Evolutionary conservation across 768 basidiomycete genomes (phyloP).

Genomic region (Tricholoma bakamatsutake): DNA sequence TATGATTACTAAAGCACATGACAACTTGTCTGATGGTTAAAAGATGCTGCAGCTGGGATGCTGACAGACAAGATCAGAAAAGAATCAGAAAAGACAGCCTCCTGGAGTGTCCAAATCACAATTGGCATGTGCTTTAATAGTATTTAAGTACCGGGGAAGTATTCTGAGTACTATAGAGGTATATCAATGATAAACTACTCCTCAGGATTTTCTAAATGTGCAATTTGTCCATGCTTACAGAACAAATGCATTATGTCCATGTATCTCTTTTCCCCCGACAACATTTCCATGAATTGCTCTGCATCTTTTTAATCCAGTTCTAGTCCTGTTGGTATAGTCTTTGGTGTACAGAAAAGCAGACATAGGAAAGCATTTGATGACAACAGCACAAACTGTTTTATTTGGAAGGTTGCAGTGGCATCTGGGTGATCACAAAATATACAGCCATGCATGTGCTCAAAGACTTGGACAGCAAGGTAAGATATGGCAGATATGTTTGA

Average conservation of each 20-base stretch:
- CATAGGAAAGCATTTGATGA: background rate
- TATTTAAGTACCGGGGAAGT: background rate
- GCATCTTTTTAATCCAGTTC: no score
- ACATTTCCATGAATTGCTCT: no score
- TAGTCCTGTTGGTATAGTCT: no score
- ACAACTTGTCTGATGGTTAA: no score
- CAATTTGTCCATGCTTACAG: background rate
- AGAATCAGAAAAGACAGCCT: no score
- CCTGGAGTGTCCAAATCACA: no score
- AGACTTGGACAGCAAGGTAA: slow-evolving; percentile 14
- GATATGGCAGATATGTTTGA: slow-evolving; percentile 10
- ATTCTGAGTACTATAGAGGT: no score
- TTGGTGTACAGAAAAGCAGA: background rate
- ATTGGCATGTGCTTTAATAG: background rate
- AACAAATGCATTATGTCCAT: background rate
- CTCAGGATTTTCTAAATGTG: background rate
- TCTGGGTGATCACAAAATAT: slow-evolving; percentile 2
- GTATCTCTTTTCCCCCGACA: no score
- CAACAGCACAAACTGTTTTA: background rate
- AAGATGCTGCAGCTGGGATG: no score
- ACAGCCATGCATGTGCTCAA: slow-evolving; percentile 4
- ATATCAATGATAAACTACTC: no score
- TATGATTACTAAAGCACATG: no score
- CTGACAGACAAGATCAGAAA: no score
- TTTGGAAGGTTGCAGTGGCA: background rate